Evolutionary conservation across 495 filamentous ascomycete species (phyloP).

Genomic region (Xylaria sp.): DNA sequence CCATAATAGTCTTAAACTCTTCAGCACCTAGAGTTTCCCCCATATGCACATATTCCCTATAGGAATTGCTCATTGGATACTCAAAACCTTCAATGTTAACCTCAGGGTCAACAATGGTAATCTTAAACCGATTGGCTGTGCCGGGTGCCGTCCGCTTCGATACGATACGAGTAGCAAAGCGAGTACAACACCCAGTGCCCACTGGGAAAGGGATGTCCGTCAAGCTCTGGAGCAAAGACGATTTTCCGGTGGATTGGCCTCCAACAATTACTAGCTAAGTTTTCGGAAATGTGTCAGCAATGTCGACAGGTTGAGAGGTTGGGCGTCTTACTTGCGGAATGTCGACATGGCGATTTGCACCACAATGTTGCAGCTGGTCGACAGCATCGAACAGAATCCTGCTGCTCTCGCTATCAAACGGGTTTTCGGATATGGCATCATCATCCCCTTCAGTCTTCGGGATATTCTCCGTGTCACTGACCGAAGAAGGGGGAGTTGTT

Average conservation of each 20-base stretch:
- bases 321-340: slow-evolving; percentile 45
- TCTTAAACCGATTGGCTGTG: slow-evolving; percentile 47
- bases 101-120: slow-evolving; percentile 32
- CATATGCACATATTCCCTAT: slow-evolving; percentile 18
- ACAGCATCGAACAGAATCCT: slow-evolving; percentile 42
- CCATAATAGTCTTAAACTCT: slow-evolving; percentile 44
- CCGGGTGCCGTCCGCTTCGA: slow-evolving; percentile 49
- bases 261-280: slow-evolving; percentile 59
- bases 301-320: not conserved
- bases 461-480: not conserved
- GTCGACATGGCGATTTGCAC: slow-evolving; percentile 45
- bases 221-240: slow-evolving; percentile 64
- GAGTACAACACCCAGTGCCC: slow-evolving; percentile 50
- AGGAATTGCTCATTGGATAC: slow-evolving; percentile 19
- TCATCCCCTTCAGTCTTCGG: not conserved
- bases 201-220: slow-evolving; percentile 59
- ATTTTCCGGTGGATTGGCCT: slow-evolving; percentile 60
- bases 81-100: slow-evolving; percentile 37
- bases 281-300: slow-evolving; percentile 40
- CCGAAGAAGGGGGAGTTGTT: not conserved
- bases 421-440: slow-evolving; percentile 8
- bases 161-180: slow-evolving; percentile 56
- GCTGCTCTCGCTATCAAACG: slow-evolving; percentile 24
- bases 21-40: slow-evolving; percentile 38
- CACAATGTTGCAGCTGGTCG: slow-evolving; percentile 46